These are phyloP conservation scores for Fusarium tjaetaba DNA, from an alignment of 2,329 filamentous ascomycete genomes.

Conservation along the genomic window DNA sequence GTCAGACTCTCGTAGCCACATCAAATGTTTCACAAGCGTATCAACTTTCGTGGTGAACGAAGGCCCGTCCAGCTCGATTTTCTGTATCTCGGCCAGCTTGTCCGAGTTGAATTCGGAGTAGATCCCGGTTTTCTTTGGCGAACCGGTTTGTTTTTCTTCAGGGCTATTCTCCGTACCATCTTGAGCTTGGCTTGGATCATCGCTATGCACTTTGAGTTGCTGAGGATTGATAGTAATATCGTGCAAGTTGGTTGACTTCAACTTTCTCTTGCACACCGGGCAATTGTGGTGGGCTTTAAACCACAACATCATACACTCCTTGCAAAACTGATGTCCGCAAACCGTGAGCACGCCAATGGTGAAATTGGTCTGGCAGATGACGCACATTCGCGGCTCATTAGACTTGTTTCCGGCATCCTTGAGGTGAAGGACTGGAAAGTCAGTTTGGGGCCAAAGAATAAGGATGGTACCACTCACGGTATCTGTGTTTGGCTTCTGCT, in stretches of 20 bases:
- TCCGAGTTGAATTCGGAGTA: conserved; percentile 80
- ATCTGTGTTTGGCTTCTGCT: conserved; percentile 78
- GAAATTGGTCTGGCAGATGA: conserved; percentile 85
- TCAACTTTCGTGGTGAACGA: conserved; percentile 94
- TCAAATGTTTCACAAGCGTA: conserved; percentile 79
- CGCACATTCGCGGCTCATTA: conserved; percentile 75
- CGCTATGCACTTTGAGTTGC: conserved; percentile 71
- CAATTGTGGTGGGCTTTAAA: conserved; percentile 78
- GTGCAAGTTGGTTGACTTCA: conserved; percentile 77
- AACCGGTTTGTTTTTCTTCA: conserved; percentile 29
- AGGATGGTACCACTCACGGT: conserved; percentile 58
- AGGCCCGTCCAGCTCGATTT: conserved; percentile 75
- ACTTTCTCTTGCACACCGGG: conserved; percentile 80
- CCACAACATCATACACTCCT: conserved; percentile 86
- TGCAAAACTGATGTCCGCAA: conserved; percentile 93
- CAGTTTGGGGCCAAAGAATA: not conserved
- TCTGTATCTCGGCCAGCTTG: conserved; percentile 82
- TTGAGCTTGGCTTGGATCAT: conserved; percentile 21
- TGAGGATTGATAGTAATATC: conserved; percentile 86
- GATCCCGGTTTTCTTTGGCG: conserved; percentile 61
- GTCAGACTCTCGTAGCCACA: conserved; percentile 86
- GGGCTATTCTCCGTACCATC: conserved; percentile 7
- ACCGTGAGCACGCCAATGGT: conserved; percentile 83
- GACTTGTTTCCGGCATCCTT: conserved; percentile 68
- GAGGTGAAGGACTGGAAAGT: conserved; percentile 60